phyloP scores from a whole-genome alignment of 2,329 filamentous ascomycete species.

The Scorias spongiosa region DNA sequence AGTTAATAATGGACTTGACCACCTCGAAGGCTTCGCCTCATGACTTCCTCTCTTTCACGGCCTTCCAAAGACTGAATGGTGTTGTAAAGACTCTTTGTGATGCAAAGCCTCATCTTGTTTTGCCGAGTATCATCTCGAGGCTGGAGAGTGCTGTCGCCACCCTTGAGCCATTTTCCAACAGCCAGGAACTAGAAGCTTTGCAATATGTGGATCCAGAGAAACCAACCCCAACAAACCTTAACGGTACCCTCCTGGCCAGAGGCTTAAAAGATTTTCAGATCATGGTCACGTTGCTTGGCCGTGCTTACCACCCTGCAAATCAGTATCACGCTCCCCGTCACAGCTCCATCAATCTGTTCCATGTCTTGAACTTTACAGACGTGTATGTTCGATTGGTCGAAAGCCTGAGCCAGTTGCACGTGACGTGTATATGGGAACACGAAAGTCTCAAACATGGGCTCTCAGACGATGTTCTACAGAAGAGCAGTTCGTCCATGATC shows the following conservation, averaged over 20 bases:
- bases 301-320: slow-evolving; percentile 16
- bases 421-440: slow-evolving; percentile 73
- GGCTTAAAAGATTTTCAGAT: slow-evolving; percentile 63
- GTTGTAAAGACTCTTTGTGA: slow-evolving; percentile 70
- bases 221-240: slow-evolving; percentile 18
- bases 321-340: slow-evolving; percentile 7
- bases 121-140: slow-evolving; percentile 67
- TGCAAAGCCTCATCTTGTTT: slow-evolving; percentile 59
- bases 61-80: slow-evolving; percentile 54
- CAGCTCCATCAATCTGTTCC: slow-evolving; percentile 52
- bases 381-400: slow-evolving; percentile 62
- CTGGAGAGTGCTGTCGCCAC: slow-evolving; percentile 54
- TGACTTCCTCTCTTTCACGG: slow-evolving; percentile 51
- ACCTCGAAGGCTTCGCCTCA: slow-evolving; percentile 67
- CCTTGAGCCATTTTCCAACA: slow-evolving; percentile 48
- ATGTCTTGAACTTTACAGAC: slow-evolving; percentile 68
- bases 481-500: neutral
- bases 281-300: slow-evolving; percentile 54
- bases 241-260: slow-evolving; percentile 66
- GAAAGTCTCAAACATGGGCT: neutral
- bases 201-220: slow-evolving; percentile 4
- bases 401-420: slow-evolving; percentile 61
- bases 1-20: slow-evolving; percentile 69
- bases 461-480: neutral
- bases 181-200: slow-evolving; percentile 3